These are phyloP conservation scores for Cylindrotheca fusiformis DNA, from an alignment of 108 stramenopile genomes.

Conservation along the genomic window DNA sequence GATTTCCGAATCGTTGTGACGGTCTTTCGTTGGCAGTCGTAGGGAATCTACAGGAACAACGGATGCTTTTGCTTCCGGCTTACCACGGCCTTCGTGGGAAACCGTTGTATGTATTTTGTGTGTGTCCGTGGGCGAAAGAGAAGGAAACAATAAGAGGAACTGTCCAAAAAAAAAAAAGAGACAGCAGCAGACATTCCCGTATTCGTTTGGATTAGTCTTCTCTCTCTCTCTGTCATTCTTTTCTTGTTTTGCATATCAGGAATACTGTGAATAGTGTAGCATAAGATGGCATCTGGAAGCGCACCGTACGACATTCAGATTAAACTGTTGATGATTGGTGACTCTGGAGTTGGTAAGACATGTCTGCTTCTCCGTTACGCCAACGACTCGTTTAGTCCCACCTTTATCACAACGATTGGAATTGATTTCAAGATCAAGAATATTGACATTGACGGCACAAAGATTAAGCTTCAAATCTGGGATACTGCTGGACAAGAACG, in stretches of 20 bases:
- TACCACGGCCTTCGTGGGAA: too few species aligned
- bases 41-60: too few species aligned
- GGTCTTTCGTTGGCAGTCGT: too few species aligned
- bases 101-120: too few species aligned
- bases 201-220: too few species aligned
- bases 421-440: slow-evolving; percentile 99
- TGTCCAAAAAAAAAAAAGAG: too few species aligned
- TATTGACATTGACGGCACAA: slow-evolving; percentile 89
- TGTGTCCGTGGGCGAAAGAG: too few species aligned
- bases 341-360: slow-evolving; percentile 98
- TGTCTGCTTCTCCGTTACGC: slow-evolving; percentile 98
- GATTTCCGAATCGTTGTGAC: too few species aligned
- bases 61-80: too few species aligned
- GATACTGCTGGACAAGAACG: slow-evolving; percentile 93
- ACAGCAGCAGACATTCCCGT: too few species aligned
- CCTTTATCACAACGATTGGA: slow-evolving; percentile 98
- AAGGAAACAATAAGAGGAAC: too few species aligned
- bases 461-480: slow-evolving; percentile 96
- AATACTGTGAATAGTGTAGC: neutral
- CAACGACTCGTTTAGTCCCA: slow-evolving; percentile 97
- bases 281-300: slow-evolving; percentile 33
- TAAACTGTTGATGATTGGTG: slow-evolving; percentile 99
- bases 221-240: too few species aligned
- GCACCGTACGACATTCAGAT: slow-evolving; percentile 97
- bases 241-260: neutral